A percentile compares a stretch with the other conserved stretches of the same genome.
These are phyloP conservation scores for Boechera divaricarpa DNA, from an alignment of 345 rosid species.

Conservation along the genomic window DNA sequence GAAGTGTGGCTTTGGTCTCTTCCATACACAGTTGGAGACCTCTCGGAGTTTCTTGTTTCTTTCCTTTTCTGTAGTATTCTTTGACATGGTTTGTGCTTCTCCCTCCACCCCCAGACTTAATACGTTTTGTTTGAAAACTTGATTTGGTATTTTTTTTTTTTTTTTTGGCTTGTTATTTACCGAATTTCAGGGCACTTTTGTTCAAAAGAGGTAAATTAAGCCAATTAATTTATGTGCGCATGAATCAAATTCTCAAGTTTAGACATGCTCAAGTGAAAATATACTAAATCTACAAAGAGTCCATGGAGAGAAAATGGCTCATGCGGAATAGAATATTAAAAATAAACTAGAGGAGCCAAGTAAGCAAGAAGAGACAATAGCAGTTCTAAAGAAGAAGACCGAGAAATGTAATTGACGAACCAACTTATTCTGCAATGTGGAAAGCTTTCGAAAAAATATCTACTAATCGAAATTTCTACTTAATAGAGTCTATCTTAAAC, in stretches of 20 bases:
- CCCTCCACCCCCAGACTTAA: background rate
- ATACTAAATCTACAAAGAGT: background rate
- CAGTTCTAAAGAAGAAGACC: no score
- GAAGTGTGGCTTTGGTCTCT: conserved; percentile 30
- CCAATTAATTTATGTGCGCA: background rate
- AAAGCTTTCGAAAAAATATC: no score
- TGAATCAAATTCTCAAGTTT: background rate
- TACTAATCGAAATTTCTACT: no score
- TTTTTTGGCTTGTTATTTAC: conserved; percentile 1
- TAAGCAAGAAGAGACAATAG: no score
- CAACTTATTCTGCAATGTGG: no score
- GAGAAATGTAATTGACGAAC: no score
- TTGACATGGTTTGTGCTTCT: conserved; percentile 29
- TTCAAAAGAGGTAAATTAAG: background rate
- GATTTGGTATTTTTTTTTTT: background rate
- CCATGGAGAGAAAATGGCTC: background rate
- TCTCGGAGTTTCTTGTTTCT: background rate
- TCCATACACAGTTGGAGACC: conserved; percentile 1
- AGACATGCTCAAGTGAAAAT: no score
- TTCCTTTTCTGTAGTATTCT: conserved; percentile 23
- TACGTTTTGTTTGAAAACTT: conserved; percentile 19
- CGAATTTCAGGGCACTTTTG: background rate
- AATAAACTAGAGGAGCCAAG: no score
- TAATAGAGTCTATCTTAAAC: no score
- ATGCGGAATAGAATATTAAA: background rate